phyloP scores from a whole-genome alignment of 768 basidiomycete species.

The Xanthoconium purpureum region DNA sequence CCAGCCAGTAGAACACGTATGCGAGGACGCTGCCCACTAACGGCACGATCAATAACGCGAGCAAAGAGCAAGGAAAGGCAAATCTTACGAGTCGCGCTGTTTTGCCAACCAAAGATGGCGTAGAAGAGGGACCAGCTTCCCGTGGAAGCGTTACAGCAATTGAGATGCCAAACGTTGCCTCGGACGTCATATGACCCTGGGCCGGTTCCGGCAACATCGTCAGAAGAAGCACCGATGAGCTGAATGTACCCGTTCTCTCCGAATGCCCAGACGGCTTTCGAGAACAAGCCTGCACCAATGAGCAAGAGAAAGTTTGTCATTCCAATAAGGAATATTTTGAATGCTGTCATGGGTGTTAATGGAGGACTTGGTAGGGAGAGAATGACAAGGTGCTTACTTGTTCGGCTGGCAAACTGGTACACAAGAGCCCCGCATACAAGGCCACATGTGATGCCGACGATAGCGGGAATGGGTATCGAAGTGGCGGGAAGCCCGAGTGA shows the following conservation, averaged over 20 bases:
- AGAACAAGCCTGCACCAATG: slow-evolving; percentile 92
- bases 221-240: slow-evolving; percentile 71
- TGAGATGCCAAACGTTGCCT: slow-evolving; percentile 85
- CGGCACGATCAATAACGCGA: neutral
- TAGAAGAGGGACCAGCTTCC: slow-evolving; percentile 80
- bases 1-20: slow-evolving; percentile 92
- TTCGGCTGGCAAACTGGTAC: slow-evolving; percentile 75
- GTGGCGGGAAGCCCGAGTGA: slow-evolving; percentile 78
- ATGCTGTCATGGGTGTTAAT: slow-evolving; percentile 38
- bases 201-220: slow-evolving; percentile 65
- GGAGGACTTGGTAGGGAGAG: neutral
- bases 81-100: slow-evolving; percentile 64
- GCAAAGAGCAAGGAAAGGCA: neutral
- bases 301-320: slow-evolving; percentile 93
- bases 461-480: slow-evolving; percentile 87
- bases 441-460: slow-evolving; percentile 80
- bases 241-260: slow-evolving; percentile 63
- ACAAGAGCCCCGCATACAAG: slow-evolving; percentile 70
- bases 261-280: slow-evolving; percentile 71
- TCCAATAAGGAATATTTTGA: slow-evolving; percentile 82
- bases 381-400: slow-evolving; percentile 44
- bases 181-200: slow-evolving; percentile 82
- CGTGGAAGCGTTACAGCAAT: slow-evolving; percentile 70
- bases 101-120: slow-evolving; percentile 86
- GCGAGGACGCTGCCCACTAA: slow-evolving; percentile 74